Evolutionary conservation across 352 stramenopile genomes (phyloP), one percentile per base, ranked within the genome.

Genomic region (Globisporangium perplexum): DNA sequence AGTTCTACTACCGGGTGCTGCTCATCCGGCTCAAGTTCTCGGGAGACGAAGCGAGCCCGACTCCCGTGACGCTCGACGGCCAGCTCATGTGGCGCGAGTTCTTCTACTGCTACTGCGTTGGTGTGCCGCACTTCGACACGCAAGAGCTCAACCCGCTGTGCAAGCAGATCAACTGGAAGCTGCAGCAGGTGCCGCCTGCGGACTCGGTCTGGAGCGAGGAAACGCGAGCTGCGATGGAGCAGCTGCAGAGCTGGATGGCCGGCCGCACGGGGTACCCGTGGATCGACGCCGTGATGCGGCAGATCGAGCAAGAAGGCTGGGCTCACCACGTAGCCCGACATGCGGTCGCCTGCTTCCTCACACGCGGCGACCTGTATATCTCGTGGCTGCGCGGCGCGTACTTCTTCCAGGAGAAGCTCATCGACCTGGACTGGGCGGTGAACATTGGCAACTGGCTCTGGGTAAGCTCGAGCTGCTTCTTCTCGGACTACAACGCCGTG

Each of bases 391-490:
- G 84, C 30, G 95, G 95, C 6, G 89, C 87, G 8, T 66, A 69
- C 23, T 91, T 96, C 22, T 96, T 86, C 66, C 93, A 99, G 57
- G 77, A 91, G 55, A 83, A 96, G 33, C 76, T 98, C 3, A 72
- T 99, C 35, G 96, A 99, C 68, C 71, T 96, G 23, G 96, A 99
- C 64, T 98, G 94, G 82, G 65, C 83, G 2, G 63, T 99, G n/a
- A 98, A 98, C 72, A 87, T 96, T 55, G 97, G 96, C 69, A 99
- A 99, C 62, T 99, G 96, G 96, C 79, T 97, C 45, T 98, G 96
- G 95, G 83, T 99, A 2, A 95, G 77, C 35, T 95, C 89, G 42
- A 96, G 83, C 47, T 90, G 81, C 49, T 98, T 98, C 66, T 99
- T 98, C 65, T 90, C 96, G 47, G 93, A 98, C 63, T 98, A 98